A percentile compares a stretch with the other conserved stretches of the same genome.
phyloP scores from a whole-genome alignment of 140 eudicot genomes.

The Oenanthe javanica region DNA sequence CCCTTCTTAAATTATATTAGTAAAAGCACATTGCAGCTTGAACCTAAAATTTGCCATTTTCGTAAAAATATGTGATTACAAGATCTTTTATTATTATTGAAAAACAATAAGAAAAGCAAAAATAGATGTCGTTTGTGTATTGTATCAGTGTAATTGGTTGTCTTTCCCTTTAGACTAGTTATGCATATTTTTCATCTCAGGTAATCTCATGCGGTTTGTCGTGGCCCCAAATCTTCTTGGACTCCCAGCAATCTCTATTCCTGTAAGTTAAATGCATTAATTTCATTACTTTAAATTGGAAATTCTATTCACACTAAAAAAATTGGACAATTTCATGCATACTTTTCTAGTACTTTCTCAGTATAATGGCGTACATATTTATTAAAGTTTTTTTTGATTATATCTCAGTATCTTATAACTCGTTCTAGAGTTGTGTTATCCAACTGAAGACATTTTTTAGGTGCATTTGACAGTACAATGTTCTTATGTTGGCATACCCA shows the following conservation, averaged over 20 bases:
- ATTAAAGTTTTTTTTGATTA: not conserved
- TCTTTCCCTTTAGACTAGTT: not conserved
- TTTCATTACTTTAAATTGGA: not conserved
- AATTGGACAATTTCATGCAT: not conserved
- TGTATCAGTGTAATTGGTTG: not conserved
- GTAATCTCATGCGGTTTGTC: conserved; percentile 69
- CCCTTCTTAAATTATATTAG: not conserved
- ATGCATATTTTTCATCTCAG: conserved; percentile 23
- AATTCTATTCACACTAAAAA: not conserved
- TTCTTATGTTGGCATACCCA: not conserved
- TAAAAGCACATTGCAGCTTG: not conserved
- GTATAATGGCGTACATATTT: not conserved
- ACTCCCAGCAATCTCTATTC: conserved; percentile 73
- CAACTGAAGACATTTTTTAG: not conserved
- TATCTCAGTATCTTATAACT: not conserved
- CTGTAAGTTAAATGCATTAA: conserved; percentile 37
- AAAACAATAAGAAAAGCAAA: not conserved
- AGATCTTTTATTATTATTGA: not conserved
- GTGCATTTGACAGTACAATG: not conserved
- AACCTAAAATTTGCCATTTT: not conserved
- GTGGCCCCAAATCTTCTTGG: conserved; percentile 79
- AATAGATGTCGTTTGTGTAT: not conserved
- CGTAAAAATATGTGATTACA: not conserved
- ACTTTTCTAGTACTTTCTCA: not conserved
- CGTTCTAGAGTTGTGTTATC: not conserved